Conservation (phyloP, 768 basidiomycete species). For the Leucocoprinus leucothites region DNA sequence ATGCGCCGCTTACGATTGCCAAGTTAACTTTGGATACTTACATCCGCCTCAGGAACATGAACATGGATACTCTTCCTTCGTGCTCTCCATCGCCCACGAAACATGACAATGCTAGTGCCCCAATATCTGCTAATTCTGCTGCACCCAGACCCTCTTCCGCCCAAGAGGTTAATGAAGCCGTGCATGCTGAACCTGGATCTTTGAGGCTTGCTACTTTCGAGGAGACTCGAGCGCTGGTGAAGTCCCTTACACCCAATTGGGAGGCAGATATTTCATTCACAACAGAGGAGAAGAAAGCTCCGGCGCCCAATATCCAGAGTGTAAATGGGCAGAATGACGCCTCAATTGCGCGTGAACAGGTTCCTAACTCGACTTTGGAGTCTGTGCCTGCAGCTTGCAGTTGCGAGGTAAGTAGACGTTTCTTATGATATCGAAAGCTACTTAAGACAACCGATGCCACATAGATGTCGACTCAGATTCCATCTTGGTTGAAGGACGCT, state of each 20-base stretch:
- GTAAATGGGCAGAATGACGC: constrained; percentile 9
- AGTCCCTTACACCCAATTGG: constrained; percentile 7
- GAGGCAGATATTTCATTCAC: not conserved
- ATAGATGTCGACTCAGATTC: constrained; percentile 35
- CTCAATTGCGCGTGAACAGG: constrained; percentile 1
- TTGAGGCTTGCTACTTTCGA: not conserved
- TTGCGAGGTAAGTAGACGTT: constrained; percentile 4
- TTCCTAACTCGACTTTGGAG: constrained; percentile 13
- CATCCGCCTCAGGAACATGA: no score
- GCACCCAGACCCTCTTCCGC: constrained; percentile 71
- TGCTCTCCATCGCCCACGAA: constrained; percentile 19
- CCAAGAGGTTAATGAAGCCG: constrained; percentile 54
- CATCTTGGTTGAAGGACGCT: constrained; percentile 70
- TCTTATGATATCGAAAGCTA: not conserved
- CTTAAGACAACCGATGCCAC: not conserved
- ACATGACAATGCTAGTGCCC: constrained; percentile 55
- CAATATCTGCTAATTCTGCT: constrained; percentile 71
- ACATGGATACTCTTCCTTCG: constrained; percentile 28
- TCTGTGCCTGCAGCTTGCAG: constrained; percentile 20
- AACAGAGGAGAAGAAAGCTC: constrained; percentile 13
- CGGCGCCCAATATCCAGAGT: constrained; percentile 9
- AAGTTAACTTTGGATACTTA: no score
- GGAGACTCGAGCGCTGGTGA: constrained; percentile 11
- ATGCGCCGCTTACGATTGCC: constrained; percentile 35
- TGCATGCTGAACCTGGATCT: constrained; percentile 24